Conservation (phyloP, 2,329 filamentous ascomycete genomes). For the Zymoseptoria brevis region DNA sequence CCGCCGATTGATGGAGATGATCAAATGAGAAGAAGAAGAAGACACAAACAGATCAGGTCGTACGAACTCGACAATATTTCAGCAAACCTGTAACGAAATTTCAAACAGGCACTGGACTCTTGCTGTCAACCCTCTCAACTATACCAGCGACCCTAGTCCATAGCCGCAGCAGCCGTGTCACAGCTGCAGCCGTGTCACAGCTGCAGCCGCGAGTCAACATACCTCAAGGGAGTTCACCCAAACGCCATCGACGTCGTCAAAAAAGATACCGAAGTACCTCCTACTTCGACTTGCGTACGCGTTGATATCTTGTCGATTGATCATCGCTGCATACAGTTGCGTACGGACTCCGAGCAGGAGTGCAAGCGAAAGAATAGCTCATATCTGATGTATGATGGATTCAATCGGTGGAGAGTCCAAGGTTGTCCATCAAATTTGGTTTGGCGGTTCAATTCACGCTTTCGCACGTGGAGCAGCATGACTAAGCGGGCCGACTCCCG, state of each 20-base stretch:
- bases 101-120: no score
- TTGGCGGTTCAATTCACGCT: not conserved
- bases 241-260: not conserved
- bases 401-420: no score
- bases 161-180: not conserved
- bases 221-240: not conserved
- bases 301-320: no score
- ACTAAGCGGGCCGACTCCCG: not conserved
- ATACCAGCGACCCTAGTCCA: not conserved
- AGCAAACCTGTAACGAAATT: no score
- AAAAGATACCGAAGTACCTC: not conserved
- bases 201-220: not conserved
- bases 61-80: no score
- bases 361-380: no score
- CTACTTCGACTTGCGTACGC: not conserved
- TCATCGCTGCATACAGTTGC: no score
- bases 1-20: no score
- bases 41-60: no score
- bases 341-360: no score
- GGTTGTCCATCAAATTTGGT: not conserved
- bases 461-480: not conserved
- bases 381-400: no score
- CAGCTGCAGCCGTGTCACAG: not conserved
- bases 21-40: no score
- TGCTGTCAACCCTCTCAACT: not conserved